These are phyloP conservation scores for Fusarium torulosum DNA, from an alignment of 2,329 filamentous ascomycete species.

Conservation along the genomic window DNA sequence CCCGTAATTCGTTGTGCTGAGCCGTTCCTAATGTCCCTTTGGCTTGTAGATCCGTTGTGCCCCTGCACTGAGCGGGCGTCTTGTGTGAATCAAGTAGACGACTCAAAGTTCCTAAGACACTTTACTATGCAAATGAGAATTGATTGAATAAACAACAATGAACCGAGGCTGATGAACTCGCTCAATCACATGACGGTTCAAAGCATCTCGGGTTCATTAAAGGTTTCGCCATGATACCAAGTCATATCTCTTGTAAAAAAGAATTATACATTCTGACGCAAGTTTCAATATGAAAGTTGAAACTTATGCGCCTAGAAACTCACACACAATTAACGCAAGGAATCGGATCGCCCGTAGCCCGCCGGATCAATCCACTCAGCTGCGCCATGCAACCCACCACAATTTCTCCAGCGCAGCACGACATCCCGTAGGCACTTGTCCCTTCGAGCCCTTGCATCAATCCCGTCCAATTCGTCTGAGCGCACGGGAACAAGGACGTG, in stretches of 20 bases:
- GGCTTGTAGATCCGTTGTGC: conserved; percentile 13
- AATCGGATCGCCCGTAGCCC: conserved; percentile 28
- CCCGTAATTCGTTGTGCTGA: conserved; percentile 12
- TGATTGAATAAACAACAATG: background rate
- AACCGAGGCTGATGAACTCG: background rate
- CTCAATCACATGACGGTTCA: background rate
- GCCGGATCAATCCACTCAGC: conserved; percentile 34
- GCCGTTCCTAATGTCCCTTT: conserved; percentile 2
- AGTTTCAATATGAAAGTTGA: background rate
- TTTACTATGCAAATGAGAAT: background rate
- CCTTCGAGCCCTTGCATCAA: conserved; percentile 11
- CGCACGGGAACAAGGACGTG: conserved; percentile 7
- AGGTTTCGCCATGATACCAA: background rate
- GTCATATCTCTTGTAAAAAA: background rate
- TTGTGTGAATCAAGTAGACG: background rate
- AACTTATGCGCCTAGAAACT: conserved; percentile 15
- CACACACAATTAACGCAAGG: conserved; percentile 3
- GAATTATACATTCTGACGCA: background rate
- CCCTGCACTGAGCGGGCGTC: conserved; percentile 2
- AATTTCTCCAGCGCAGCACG: conserved; percentile 7
- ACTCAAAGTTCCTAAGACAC: conserved; percentile 1
- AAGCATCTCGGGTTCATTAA: background rate
- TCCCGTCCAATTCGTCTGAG: background rate
- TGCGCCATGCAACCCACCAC: conserved; percentile 16
- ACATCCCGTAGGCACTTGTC: conserved; percentile 4